Percentiles rank a stretch among this genome's conserved stretches.
Evolutionary conservation across 257 asterid species (phyloP).

Genomic region (Solanum piurae): DNA sequence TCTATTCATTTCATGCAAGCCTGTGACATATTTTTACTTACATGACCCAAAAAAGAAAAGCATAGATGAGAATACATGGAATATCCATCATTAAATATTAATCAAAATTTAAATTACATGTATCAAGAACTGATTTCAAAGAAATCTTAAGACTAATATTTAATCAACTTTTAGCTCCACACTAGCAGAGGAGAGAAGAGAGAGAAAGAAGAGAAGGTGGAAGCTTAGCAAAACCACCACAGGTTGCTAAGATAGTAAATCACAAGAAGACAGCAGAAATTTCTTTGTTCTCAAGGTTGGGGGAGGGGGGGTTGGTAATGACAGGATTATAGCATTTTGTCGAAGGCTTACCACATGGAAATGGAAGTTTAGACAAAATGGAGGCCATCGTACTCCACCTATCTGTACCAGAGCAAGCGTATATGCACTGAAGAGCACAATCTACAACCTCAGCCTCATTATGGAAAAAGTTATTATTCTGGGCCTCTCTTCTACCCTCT

Average conservation of each 20-base stretch:
- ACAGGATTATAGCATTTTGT: neutral
- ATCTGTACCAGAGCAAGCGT: slow-evolving; percentile 65
- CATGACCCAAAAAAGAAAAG: neutral
- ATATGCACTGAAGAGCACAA: slow-evolving; percentile 82
- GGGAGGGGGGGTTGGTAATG: neutral
- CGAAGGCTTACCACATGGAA: slow-evolving; percentile 45
- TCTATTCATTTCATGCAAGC: neutral
- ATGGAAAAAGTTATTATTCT: slow-evolving; percentile 37
- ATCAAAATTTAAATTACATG: neutral
- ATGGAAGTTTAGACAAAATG: slow-evolving; percentile 71
- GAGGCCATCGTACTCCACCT: slow-evolving; percentile 79
- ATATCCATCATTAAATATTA: neutral
- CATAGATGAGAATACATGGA: neutral
- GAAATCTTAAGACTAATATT: neutral
- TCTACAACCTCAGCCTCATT: slow-evolving; percentile 60
- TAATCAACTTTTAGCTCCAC: neutral
- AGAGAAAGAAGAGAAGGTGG: neutral
- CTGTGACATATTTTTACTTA: neutral
- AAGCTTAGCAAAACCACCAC: neutral
- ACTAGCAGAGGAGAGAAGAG: neutral
- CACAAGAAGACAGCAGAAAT: neutral
- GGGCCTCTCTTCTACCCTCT: slow-evolving; percentile 56
- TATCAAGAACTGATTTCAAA: neutral
- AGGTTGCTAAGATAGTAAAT: neutral
- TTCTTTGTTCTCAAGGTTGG: neutral